Percentiles rank a stretch among this genome's conserved stretches.
Evolutionary conservation across 768 basidiomycete genomes (phyloP).

Genomic region (Suillus spraguei): DNA sequence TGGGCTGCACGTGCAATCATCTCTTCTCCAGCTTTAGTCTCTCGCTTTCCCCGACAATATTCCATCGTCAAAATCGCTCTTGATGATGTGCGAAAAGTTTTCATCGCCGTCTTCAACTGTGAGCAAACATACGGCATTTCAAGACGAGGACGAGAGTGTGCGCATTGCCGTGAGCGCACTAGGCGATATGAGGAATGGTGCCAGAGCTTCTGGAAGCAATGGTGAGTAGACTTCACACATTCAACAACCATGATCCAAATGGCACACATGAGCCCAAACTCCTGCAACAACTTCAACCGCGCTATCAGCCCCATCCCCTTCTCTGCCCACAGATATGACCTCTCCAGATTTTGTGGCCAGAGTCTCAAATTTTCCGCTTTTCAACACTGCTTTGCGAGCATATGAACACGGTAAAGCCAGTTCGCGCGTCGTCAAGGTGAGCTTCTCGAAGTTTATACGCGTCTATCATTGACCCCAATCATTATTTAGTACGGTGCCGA

Average conservation of each 20-base stretch:
- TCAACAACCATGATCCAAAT: not conserved
- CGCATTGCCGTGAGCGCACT: slow-evolving; percentile 78
- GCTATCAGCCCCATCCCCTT: slow-evolving; percentile 18
- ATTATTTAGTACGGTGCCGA: slow-evolving; percentile 74
- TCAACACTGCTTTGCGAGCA: slow-evolving; percentile 68
- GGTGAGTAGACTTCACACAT: slow-evolving; percentile 17
- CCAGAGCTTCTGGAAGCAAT: slow-evolving; percentile 14
- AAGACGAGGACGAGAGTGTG: slow-evolving; percentile 72
- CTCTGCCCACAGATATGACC: slow-evolving; percentile 17
- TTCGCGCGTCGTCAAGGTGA: slow-evolving; percentile 83
- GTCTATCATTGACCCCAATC: slow-evolving; percentile 16
- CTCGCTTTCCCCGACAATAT: slow-evolving; percentile 8
- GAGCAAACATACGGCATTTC: slow-evolving; percentile 29
- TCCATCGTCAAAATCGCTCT: slow-evolving; percentile 3
- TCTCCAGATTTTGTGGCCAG: slow-evolving; percentile 48
- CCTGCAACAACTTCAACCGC: slow-evolving; percentile 15
- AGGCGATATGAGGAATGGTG: slow-evolving; percentile 72
- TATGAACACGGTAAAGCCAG: slow-evolving; percentile 86
- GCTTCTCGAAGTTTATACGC: slow-evolving; percentile 19
- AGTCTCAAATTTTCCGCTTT: slow-evolving; percentile 70
- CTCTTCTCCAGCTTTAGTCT: not conserved
- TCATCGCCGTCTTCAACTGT: slow-evolving; percentile 18
- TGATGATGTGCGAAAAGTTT: slow-evolving; percentile 20
- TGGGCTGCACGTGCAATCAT: slow-evolving; percentile 12
- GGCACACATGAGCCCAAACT: slow-evolving; percentile 6